phyloP scores from a whole-genome alignment of 306 rosid species.

The Quillaja saponaria region DNA sequence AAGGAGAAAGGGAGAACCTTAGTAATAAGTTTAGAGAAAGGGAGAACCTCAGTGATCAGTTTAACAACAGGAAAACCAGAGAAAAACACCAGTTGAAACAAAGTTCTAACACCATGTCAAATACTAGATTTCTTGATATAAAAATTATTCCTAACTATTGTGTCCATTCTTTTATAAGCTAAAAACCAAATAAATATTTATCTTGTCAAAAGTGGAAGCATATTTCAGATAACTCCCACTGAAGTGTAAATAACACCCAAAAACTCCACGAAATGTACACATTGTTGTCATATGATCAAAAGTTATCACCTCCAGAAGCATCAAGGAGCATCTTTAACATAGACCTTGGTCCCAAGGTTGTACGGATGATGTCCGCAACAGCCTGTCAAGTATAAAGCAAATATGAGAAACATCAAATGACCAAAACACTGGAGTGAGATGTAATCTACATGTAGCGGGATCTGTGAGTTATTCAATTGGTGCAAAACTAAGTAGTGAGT shows the following conservation, averaged over 20 bases:
- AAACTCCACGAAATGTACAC: not conserved
- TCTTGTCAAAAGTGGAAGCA: conserved; percentile 4
- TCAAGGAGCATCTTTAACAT: conserved; percentile 95
- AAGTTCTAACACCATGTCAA: conserved; percentile 8
- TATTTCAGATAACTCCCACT: not conserved
- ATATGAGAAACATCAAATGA: conserved; percentile 15
- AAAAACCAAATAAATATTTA: conserved; percentile 1
- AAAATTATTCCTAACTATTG: too few relatives aligned
- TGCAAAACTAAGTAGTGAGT: too few relatives aligned
- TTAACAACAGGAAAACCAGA: too few relatives aligned
- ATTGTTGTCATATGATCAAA: not conserved
- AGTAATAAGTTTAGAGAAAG: not conserved
- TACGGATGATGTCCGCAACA: conserved; percentile 91
- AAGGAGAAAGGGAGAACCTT: not conserved
- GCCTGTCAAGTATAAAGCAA: conserved; percentile 47
- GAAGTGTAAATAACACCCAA: not conserved
- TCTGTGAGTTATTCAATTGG: too few relatives aligned
- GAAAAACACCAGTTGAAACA: too few relatives aligned
- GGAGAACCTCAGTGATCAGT: not conserved
- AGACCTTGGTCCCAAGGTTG: conserved; percentile 94
- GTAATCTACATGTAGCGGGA: not conserved
- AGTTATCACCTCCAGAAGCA: conserved; percentile 65
- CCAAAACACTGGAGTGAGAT: not conserved
- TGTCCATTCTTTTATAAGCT: too few relatives aligned
- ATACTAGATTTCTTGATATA: not conserved